These are phyloP conservation scores for Coprinopsis strossmayeri DNA, from an alignment of 768 basidiomycete genomes.

Conservation along the genomic window DNA sequence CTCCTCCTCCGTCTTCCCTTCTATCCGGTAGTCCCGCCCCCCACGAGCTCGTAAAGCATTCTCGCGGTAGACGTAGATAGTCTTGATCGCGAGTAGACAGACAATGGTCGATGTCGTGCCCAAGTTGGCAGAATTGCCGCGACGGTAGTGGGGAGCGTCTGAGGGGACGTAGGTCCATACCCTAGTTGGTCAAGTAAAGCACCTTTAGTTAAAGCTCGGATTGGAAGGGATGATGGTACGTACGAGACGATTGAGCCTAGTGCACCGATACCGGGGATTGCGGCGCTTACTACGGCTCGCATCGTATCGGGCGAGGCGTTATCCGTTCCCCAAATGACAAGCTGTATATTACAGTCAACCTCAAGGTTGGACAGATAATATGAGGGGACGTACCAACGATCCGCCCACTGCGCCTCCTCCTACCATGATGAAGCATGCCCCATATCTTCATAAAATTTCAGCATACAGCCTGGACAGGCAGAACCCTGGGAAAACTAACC, in stretches of 20 bases:
- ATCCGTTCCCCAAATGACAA: constrained; percentile 41
- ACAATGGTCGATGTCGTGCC: constrained; percentile 28
- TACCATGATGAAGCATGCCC: constrained; percentile 39
- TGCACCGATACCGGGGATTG: constrained; percentile 39
- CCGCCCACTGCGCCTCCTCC: constrained; percentile 32
- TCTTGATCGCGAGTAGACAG: constrained; percentile 17
- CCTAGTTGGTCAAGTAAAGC: constrained; percentile 15
- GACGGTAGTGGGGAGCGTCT: constrained; percentile 39
- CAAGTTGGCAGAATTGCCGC: constrained; percentile 41
- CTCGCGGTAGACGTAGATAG: constrained; percentile 32
- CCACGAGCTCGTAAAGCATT: constrained; percentile 38
- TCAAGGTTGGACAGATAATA: background rate
- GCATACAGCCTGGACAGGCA: background rate
- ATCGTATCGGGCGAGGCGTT: constrained; percentile 46
- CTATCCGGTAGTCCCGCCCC: constrained; percentile 33
- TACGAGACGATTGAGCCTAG: constrained; percentile 44
- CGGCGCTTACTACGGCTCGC: constrained; percentile 36
- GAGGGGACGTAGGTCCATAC: constrained; percentile 43
- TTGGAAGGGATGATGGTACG: constrained; percentile 12
- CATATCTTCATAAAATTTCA: constrained; percentile 21
- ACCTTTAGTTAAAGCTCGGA: background rate
- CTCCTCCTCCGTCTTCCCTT: constrained; percentile 31
- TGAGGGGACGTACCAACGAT: constrained; percentile 21
- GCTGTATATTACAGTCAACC: constrained; percentile 14
- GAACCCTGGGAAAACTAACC: constrained; percentile 11